These are phyloP conservation scores for Laburnicola sp. DNA, from an alignment of 2,329 filamentous ascomycete species.

Conservation along the genomic window DNA sequence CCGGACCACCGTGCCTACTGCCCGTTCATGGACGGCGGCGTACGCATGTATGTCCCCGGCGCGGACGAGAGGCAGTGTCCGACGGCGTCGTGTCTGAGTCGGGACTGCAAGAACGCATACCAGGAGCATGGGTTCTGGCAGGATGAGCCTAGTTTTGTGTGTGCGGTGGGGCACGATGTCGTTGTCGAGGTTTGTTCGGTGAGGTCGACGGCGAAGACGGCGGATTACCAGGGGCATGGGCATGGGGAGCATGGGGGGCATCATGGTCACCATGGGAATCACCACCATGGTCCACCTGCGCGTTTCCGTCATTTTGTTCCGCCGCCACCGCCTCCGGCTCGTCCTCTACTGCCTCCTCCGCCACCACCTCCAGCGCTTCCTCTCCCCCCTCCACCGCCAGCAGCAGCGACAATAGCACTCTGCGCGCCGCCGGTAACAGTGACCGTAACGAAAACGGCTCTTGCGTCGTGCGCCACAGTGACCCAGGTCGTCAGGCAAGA, in stretches of 20 bases:
- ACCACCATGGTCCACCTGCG: neutral
- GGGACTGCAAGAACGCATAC: slow-evolving; percentile 21
- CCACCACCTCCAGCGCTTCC: neutral
- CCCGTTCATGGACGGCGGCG: slow-evolving; percentile 25
- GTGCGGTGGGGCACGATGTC: slow-evolving; percentile 22
- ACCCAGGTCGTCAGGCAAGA: no score
- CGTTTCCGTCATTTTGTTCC: no score
- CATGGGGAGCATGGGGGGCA: no score
- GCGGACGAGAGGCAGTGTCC: slow-evolving; percentile 10
- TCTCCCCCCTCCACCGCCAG: neutral
- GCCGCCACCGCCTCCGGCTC: no score
- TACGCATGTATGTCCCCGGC: slow-evolving; percentile 17
- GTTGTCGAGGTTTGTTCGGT: slow-evolving; percentile 21
- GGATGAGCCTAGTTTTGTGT: slow-evolving; percentile 24
- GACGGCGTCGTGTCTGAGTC: slow-evolving; percentile 13
- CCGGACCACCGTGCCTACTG: slow-evolving; percentile 20
- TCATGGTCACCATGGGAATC: neutral
- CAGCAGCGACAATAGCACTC: neutral
- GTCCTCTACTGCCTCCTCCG: no score
- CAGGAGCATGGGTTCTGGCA: slow-evolving; percentile 16
- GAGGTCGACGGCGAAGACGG: neutral
- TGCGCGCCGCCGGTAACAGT: no score
- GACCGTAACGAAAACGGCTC: no score
- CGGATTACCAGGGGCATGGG: no score
- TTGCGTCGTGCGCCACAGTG: no score